These are phyloP conservation scores for Xerophyta viscosa DNA, from an alignment of 106 monocot genomes.

Conservation along the genomic window DNA sequence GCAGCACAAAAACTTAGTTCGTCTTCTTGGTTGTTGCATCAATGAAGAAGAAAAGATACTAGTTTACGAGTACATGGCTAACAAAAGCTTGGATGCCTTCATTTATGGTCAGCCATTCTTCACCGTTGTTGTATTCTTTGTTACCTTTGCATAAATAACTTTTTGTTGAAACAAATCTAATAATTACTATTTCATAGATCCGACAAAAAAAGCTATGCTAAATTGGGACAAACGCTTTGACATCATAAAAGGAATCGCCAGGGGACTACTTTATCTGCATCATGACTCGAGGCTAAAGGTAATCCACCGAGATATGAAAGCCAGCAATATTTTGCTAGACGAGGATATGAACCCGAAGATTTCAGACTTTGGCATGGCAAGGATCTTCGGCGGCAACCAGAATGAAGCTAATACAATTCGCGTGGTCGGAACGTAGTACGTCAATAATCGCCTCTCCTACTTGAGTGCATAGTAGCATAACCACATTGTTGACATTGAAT, in stretches of 20 bases:
- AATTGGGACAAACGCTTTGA: conserved; percentile 4
- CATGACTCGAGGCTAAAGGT: conserved; percentile 3
- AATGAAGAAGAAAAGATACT: too few relatives aligned
- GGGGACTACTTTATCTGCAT: conserved; percentile 2
- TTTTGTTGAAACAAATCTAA: too few relatives aligned
- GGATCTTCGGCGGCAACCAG: not conserved
- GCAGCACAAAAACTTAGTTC: conserved; percentile 11
- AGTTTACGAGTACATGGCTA: too few relatives aligned
- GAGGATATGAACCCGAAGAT: conserved; percentile 8
- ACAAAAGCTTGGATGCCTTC: too few relatives aligned
- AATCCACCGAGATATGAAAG: not conserved
- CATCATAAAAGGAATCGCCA: conserved; percentile 10
- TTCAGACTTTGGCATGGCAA: conserved; percentile 14
- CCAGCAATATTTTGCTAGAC: not conserved
- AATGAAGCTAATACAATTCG: conserved; percentile 4
- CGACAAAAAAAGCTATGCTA: not conserved
- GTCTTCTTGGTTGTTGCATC: too few relatives aligned
- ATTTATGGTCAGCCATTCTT: conserved; percentile 3
- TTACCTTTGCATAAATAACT: too few relatives aligned
- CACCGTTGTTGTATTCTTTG: not conserved
- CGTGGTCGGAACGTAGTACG: too few relatives aligned
- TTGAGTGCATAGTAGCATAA: too few relatives aligned
- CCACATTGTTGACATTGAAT: too few relatives aligned
- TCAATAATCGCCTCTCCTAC: too few relatives aligned
- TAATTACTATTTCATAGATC: not conserved